phyloP scores from a whole-genome alignment of 345 rosid species.

The Trapa bicornis region DNA sequence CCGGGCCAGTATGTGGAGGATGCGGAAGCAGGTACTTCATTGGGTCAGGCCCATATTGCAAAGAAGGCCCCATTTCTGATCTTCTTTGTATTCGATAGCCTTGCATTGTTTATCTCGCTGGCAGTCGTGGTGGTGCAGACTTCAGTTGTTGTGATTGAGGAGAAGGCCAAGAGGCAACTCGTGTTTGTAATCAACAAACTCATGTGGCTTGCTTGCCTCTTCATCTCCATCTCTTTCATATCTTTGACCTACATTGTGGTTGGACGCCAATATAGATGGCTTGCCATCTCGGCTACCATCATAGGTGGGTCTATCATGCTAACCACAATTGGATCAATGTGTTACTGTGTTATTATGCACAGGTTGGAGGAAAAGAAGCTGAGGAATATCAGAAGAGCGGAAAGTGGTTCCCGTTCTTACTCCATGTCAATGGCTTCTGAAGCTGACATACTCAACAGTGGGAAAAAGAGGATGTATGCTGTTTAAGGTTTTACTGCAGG shows the following conservation, averaged over 20 bases:
- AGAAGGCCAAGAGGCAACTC: slow-evolving; percentile 88
- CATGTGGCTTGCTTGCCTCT: slow-evolving; percentile 97
- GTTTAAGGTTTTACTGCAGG: slow-evolving; percentile 21
- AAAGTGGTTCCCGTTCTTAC: slow-evolving; percentile 66
- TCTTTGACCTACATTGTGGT: slow-evolving; percentile 86
- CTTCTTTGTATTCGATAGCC: slow-evolving; percentile 84
- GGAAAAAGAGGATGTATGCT: slow-evolving; percentile 85
- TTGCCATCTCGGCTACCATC: slow-evolving; percentile 70
- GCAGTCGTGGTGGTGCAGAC: slow-evolving; percentile 99
- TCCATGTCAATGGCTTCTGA: slow-evolving; percentile 74
- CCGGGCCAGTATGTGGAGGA: slow-evolving; percentile 84
- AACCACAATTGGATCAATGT: slow-evolving; percentile 91
- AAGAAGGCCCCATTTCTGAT: slow-evolving; percentile 52
- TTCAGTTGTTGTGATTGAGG: slow-evolving; percentile 92
- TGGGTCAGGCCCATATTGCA: slow-evolving; percentile 81
- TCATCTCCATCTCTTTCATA: slow-evolving; percentile 77
- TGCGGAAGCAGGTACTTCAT: slow-evolving; percentile 21
- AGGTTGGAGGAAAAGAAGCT: slow-evolving; percentile 76
- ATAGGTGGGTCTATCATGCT: slow-evolving; percentile 85
- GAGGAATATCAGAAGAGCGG: slow-evolving; percentile 52
- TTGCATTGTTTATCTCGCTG: slow-evolving; percentile 94
- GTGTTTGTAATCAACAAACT: slow-evolving; percentile 96
- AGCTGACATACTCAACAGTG: slow-evolving; percentile 60
- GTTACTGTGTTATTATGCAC: slow-evolving; percentile 68
- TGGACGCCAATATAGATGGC: slow-evolving; percentile 64